A percentile compares a stretch with the other conserved stretches of the same genome.
Evolutionary conservation across 2,329 filamentous ascomycete genomes (phyloP).

Genomic region (Pseudogymnoascus sp.): DNA sequence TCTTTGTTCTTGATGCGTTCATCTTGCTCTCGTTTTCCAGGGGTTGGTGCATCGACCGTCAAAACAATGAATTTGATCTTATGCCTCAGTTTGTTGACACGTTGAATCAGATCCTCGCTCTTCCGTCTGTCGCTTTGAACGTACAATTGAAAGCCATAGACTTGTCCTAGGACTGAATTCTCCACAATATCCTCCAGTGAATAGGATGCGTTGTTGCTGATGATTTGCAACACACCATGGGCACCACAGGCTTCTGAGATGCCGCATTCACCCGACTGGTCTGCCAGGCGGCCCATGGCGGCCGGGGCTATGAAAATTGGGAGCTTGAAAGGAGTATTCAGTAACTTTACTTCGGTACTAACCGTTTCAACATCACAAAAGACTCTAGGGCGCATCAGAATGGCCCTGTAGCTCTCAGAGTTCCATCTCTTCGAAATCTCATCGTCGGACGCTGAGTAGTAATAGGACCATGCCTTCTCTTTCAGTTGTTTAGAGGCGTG

Average conservation of each 20-base stretch:
- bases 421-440: constrained; percentile 53
- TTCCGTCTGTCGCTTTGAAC: constrained; percentile 47
- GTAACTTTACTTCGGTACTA: constrained; percentile 42
- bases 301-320: constrained; percentile 58
- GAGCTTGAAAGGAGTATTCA: constrained; percentile 42
- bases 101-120: constrained; percentile 40
- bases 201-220: constrained; percentile 54
- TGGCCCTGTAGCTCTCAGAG: constrained; percentile 42
- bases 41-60: constrained; percentile 49
- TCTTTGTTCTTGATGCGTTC: constrained; percentile 39
- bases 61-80: constrained; percentile 47
- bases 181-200: constrained; percentile 42
- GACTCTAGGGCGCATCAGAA: constrained; percentile 51
- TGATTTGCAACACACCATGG: constrained; percentile 48
- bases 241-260: constrained; percentile 44
- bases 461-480: constrained; percentile 61
- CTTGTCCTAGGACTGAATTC: constrained; percentile 22
- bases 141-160: constrained; percentile 52
- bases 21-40: constrained; percentile 45
- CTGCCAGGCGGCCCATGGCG: constrained; percentile 54
- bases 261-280: constrained; percentile 53
- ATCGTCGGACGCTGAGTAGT: constrained; percentile 61
- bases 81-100: constrained; percentile 33
- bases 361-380: constrained; percentile 47
- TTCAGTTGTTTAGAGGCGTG: constrained; percentile 47